phyloP scores from a whole-genome alignment of 202 grass and related monocot species.

The Hordeum pubiflorum region DNA sequence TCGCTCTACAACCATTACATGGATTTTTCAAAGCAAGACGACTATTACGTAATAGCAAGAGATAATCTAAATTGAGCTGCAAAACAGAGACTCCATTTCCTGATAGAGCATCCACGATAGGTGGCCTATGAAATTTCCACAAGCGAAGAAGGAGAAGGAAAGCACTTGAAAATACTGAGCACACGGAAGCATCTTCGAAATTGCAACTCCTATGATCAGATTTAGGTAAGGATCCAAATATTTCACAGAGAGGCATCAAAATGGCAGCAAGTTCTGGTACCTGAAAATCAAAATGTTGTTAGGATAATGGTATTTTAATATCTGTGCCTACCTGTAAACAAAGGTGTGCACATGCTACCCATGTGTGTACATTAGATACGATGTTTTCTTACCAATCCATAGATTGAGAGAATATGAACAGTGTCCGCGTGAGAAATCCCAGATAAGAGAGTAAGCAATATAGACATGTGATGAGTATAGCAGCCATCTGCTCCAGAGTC shows the following conservation, averaged over 20 bases:
- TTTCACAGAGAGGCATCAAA: slow-evolving; percentile 75
- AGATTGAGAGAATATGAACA: slow-evolving; percentile 81
- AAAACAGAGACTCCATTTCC: slow-evolving; percentile 29
- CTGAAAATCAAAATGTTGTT: slow-evolving; percentile 29
- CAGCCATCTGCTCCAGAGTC: slow-evolving; percentile 31
- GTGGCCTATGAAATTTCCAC: slow-evolving; percentile 70
- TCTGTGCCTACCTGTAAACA: background rate
- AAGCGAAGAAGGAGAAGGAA: slow-evolving; percentile 58
- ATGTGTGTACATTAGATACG: background rate
- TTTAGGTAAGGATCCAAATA: slow-evolving; percentile 60
- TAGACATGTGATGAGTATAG: slow-evolving; percentile 51
- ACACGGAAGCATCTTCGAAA: slow-evolving; percentile 54
- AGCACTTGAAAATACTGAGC: slow-evolving; percentile 77
- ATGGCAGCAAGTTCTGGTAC: slow-evolving; percentile 73
- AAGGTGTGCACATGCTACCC: background rate
- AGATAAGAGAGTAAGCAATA: slow-evolving; percentile 56
- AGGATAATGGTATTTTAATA: background rate
- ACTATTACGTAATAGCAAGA: slow-evolving; percentile 59
- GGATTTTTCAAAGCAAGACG: slow-evolving; percentile 40
- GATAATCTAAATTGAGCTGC: slow-evolving; percentile 67
- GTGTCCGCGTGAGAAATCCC: slow-evolving; percentile 49
- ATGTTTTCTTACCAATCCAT: slow-evolving; percentile 62
- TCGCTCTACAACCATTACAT: slow-evolving; percentile 18
- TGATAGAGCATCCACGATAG: slow-evolving; percentile 37
- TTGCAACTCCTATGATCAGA: slow-evolving; percentile 41